These are phyloP conservation scores for Pelargonium cotyledonis DNA, from an alignment of 441 rosid genomes.

Conservation along the genomic window DNA sequence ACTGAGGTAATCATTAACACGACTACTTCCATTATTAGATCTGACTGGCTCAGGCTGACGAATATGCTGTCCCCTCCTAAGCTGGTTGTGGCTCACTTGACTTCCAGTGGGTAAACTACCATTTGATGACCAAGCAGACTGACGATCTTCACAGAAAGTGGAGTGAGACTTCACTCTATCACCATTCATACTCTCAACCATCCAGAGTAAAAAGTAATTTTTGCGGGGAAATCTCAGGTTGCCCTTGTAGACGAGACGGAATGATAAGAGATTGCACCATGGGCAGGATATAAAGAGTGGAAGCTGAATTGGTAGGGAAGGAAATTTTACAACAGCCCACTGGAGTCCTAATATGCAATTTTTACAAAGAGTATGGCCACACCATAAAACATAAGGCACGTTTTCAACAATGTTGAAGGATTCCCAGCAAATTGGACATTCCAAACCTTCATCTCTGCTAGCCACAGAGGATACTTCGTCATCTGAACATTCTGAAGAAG, in stretches of 20 bases:
- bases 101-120: conserved; percentile 25
- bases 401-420: conserved; percentile 76
- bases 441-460: conserved; percentile 54
- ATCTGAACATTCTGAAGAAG: conserved; percentile 52
- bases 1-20: conserved; percentile 27
- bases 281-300: conserved; percentile 82
- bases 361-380: conserved; percentile 85
- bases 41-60: conserved; percentile 27
- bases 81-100: conserved; percentile 28
- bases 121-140: conserved; percentile 28
- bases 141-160: conserved; percentile 32
- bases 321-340: conserved; percentile 53
- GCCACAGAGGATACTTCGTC: conserved; percentile 49
- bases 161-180: conserved; percentile 38
- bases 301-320: conserved; percentile 57
- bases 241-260: conserved; percentile 61
- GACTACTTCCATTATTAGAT: conserved; percentile 22
- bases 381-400: conserved; percentile 78
- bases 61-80: conserved; percentile 31
- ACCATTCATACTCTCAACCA: conserved; percentile 76
- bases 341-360: conserved; percentile 70
- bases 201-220: conserved; percentile 83
- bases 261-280: conserved; percentile 69
- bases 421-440: conserved; percentile 87
- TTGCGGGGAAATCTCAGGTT: conserved; percentile 62